A percentile compares a stretch with the other conserved stretches of the same genome.
phyloP scores from a whole-genome alignment of 1,284 basidiomycete genomes.

The Cutaneotrichosporon sp. region DNA sequence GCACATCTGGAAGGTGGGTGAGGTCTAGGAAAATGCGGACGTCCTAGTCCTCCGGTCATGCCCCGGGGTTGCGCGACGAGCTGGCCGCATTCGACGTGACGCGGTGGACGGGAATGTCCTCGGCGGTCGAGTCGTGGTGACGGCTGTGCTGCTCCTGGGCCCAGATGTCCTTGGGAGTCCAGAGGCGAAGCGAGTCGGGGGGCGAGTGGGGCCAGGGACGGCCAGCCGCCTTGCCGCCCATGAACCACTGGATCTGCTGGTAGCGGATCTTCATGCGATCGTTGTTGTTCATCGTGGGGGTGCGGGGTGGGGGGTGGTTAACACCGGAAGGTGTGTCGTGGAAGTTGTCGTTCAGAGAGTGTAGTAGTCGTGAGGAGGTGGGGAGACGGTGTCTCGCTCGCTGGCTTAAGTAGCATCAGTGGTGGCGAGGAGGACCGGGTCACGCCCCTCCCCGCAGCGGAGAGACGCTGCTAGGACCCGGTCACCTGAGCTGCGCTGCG shows the following conservation, averaged over 20 bases:
- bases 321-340: background rate
- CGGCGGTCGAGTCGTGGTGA: background rate
- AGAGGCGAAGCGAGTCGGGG: slow-evolving; percentile 2
- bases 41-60: background rate
- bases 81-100: background rate
- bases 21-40: background rate
- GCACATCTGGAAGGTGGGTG: background rate
- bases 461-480: background rate
- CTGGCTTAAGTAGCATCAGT: background rate
- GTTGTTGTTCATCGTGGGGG: background rate
- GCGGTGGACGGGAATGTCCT: background rate
- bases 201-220: background rate
- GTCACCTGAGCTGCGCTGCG: background rate
- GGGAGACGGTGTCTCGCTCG: too few relatives aligned
- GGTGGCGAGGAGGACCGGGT: background rate
- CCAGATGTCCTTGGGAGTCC: slow-evolving; percentile 1
- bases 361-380: background rate
- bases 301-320: background rate
- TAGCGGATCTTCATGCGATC: background rate
- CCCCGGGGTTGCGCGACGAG: background rate
- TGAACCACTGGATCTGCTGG: background rate
- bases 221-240: background rate
- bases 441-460: background rate
- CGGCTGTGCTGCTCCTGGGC: background rate
- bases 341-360: background rate